Evolutionary conservation across 768 basidiomycete species (phyloP).

Genomic region (Tricholoma matsutake): DNA sequence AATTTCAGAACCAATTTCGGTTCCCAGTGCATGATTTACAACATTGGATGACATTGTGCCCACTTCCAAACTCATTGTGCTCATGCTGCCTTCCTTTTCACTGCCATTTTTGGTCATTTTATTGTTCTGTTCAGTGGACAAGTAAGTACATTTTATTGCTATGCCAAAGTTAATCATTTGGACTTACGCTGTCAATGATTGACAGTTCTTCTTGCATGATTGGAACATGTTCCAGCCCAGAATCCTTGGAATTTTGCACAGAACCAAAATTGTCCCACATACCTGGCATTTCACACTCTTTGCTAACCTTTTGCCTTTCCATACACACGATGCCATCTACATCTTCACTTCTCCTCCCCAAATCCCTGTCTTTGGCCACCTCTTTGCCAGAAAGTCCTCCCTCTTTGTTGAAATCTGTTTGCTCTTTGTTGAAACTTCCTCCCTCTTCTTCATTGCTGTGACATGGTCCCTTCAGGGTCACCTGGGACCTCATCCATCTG

Average conservation of each 20-base stretch:
- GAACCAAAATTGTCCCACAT: background rate
- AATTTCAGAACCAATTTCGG: too few species aligned
- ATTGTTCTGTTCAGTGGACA: background rate
- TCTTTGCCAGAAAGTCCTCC: background rate
- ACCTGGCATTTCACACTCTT: background rate
- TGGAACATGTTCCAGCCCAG: too few species aligned
- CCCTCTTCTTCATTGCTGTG: background rate
- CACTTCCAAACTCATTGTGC: background rate
- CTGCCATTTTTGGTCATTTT: background rate
- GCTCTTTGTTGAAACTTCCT: background rate
- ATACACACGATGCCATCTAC: background rate
- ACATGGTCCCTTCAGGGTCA: background rate
- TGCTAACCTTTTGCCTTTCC: background rate
- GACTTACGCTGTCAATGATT: background rate
- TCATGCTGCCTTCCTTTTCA: background rate
- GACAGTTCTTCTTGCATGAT: background rate
- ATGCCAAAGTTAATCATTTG: too few species aligned
- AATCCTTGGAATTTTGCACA: too few species aligned
- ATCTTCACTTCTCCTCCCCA: too few species aligned
- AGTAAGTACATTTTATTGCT: background rate
- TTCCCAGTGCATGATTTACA: background rate
- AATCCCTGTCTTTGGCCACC: too few species aligned
- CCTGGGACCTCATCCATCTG: background rate
- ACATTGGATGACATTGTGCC: background rate
- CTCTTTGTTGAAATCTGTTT: background rate